These are phyloP conservation scores for Entomortierella parvispora DNA, from an alignment of 192 early-diverging fungal species.

Conservation along the genomic window DNA sequence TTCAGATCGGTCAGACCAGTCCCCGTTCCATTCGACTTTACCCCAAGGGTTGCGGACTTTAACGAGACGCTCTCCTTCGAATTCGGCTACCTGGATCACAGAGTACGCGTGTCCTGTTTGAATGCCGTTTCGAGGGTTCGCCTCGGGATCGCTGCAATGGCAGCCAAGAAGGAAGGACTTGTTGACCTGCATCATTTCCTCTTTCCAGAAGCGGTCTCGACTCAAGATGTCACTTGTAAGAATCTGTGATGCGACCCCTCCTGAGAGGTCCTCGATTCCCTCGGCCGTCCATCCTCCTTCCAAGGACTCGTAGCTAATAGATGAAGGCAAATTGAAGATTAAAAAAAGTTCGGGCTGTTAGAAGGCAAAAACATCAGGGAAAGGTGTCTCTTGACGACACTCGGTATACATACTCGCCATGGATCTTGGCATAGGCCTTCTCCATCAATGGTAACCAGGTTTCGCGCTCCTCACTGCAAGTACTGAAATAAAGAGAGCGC, in stretches of 20 bases:
- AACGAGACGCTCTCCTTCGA: constrained; percentile 41
- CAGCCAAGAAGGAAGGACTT: constrained; percentile 29
- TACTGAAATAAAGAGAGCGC: constrained; percentile 18
- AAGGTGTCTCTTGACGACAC: too few relatives aligned
- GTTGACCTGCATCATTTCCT: constrained; percentile 42
- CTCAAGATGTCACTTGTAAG: constrained; percentile 50
- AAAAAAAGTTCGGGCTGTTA: too few relatives aligned
- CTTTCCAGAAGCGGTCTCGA: constrained; percentile 55
- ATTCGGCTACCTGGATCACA: constrained; percentile 48
- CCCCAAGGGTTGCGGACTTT: constrained; percentile 61
- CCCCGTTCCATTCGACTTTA: constrained; percentile 58
- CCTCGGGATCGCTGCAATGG: constrained; percentile 7
- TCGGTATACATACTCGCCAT: too few relatives aligned
- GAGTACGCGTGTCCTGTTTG: constrained; percentile 52
- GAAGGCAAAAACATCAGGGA: too few relatives aligned
- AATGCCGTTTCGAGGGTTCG: constrained; percentile 29
- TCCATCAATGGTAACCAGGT: constrained; percentile 64
- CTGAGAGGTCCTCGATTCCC: constrained; percentile 61
- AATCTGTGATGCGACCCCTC: constrained; percentile 47
- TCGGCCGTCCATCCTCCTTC: constrained; percentile 47
- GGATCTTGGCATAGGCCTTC: constrained; percentile 65
- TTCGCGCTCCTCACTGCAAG: constrained; percentile 47
- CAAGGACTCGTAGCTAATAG: constrained; percentile 58
- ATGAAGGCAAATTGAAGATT: too few relatives aligned
- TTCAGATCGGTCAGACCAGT: constrained; percentile 28